phyloP scores from a whole-genome alignment of 108 stramenopile genomes.

The Pseudonitzschia multistriata region DNA sequence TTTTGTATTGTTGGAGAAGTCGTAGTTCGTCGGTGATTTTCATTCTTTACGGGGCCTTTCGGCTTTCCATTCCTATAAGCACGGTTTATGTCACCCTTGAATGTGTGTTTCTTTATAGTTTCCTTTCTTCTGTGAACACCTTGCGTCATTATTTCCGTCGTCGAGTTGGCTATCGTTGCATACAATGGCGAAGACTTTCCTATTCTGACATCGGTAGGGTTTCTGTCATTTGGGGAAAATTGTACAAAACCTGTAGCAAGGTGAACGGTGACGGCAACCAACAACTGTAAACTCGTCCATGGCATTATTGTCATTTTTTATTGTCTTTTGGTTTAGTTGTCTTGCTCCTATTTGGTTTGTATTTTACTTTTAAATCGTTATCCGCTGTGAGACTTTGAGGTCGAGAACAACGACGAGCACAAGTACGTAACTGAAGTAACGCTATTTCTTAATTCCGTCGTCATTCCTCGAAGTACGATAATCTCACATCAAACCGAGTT shows the following conservation, averaged over 20 bases:
- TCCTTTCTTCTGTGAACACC: not conserved
- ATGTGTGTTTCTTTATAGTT: not conserved
- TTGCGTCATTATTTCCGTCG: not conserved
- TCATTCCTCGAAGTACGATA: no score
- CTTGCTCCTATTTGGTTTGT: no score
- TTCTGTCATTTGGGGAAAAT: not conserved
- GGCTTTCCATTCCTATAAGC: not conserved
- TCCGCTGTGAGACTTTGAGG: no score
- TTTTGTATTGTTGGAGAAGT: not conserved
- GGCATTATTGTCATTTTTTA: not conserved
- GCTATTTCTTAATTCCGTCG: no score
- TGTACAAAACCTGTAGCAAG: conserved; percentile 2
- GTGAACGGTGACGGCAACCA: not conserved
- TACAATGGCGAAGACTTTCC: not conserved
- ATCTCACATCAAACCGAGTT: no score
- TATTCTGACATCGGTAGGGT: not conserved
- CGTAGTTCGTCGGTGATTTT: not conserved
- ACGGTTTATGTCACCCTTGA: not conserved
- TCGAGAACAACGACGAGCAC: no score
- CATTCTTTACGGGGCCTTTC: not conserved
- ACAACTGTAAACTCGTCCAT: not conserved
- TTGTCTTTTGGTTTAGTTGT: no score
- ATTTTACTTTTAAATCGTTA: no score
- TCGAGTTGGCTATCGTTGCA: not conserved
- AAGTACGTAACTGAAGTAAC: no score